Evolutionary conservation across 2,329 filamentous ascomycete species (phyloP), one percentile per base, ranked within the genome.

Genomic region (Diaporthe batatas): DNA sequence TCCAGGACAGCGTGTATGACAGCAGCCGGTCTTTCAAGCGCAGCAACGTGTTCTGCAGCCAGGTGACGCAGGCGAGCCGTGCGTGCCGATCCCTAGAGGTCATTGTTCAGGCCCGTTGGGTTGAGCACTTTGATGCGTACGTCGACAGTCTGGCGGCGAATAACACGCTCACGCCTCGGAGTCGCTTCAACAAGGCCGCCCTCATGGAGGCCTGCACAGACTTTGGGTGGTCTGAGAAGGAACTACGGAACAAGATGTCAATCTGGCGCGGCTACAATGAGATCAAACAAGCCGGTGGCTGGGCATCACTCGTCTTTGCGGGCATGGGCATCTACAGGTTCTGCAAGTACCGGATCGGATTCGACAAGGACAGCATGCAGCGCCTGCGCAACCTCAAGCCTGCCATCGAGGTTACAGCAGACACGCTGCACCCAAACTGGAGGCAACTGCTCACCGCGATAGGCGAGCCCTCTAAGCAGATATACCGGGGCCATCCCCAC

Each of bases 191-290:
- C 70, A 89, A 88, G 79, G 80, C 83, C 2, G 86, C 85, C 0
- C 81, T 90, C 16, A 84, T 85, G 72, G 86, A 89, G 76, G 87
- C 88, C 0, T 89, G 87, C 75, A 80, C 83, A 16, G 84, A 86
- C 64, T 88, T 90, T 72, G 83, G 83, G 2, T 90, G 88, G 88
- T 83, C 85, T 5, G 88, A 90, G 75, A 90, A 90, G 76, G 88
- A 90, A 73, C 77, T 90, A 23, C 83, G 88, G 16, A 90, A 90
- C 75, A 81, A 80, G 73, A 81, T 80, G 80, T 79, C 80, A 14
- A 76, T 90, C 71, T 90, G 88, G 88, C 84, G 87, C 68, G 88
- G 88, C 14, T 90, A 90, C 77, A 85, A 88, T 75, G 87, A 90
- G 77, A 89, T 90, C 76, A 87, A 89, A 78, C 85, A 88, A 67